These are phyloP conservation scores for Orbilia oligospora DNA, from an alignment of 2,329 filamentous ascomycete genomes.

Conservation along the genomic window DNA sequence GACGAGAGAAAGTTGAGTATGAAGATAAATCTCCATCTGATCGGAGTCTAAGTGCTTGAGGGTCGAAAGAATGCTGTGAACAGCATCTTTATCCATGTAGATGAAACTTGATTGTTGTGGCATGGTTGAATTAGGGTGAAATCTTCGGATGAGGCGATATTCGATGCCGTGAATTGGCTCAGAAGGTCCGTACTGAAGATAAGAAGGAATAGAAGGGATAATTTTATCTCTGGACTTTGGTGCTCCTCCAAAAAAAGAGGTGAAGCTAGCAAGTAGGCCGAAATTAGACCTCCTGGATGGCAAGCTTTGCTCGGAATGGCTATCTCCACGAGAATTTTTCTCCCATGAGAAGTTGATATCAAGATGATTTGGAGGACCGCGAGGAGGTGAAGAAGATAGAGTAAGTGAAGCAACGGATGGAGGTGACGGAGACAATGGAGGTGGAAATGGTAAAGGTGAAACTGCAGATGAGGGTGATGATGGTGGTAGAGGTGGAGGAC, in stretches of 20 bases:
- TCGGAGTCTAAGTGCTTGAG: constrained; percentile 29
- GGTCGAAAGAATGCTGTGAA: constrained; percentile 40
- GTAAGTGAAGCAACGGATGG: background rate
- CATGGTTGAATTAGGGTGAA: constrained; percentile 21
- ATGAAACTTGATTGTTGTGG: constrained; percentile 35
- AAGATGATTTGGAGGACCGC: constrained; percentile 17
- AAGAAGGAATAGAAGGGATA: background rate
- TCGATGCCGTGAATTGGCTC: constrained; percentile 9
- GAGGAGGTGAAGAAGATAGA: background rate
- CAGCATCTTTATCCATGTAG: constrained; percentile 43
- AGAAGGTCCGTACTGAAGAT: background rate
- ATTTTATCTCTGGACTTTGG: background rate
- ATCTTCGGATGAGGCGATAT: constrained; percentile 25
- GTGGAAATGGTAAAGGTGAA: background rate
- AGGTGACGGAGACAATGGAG: background rate
- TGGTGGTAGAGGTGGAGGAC: background rate
- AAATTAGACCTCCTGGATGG: background rate
- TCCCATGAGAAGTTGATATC: constrained; percentile 50
- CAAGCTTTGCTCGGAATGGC: too few species aligned
- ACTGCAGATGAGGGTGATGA: background rate
- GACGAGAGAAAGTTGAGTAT: constrained; percentile 27
- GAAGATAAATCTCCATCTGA: constrained; percentile 43
- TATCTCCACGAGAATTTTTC: background rate
- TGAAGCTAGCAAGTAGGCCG: too few species aligned
- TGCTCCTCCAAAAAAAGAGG: too few species aligned